These are phyloP conservation scores for Smallanthus sonchifolius DNA, from an alignment of 129 eudicot species.

Conservation along the genomic window DNA sequence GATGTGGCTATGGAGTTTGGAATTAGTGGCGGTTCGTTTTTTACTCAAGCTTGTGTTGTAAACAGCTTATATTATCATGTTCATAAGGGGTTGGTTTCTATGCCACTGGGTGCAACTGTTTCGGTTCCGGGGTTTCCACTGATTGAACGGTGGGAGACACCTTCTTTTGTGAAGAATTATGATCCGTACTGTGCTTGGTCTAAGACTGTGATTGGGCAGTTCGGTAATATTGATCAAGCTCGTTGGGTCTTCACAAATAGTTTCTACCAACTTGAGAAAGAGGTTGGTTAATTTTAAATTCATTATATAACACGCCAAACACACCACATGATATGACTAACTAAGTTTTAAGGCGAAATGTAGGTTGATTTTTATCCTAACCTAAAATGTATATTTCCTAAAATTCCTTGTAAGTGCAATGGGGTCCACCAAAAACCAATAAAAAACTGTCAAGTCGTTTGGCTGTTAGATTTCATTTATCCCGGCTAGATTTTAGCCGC, in stretches of 20 bases:
- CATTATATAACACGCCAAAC: too few relatives aligned
- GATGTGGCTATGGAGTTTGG: slow-evolving; percentile 31
- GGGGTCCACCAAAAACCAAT: too few relatives aligned
- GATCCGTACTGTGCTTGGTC: slow-evolving; percentile 21
- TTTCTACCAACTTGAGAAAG: slow-evolving; percentile 39
- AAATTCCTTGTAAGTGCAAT: too few relatives aligned
- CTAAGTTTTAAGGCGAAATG: too few relatives aligned
- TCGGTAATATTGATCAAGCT: slow-evolving; percentile 25
- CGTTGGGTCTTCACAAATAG: slow-evolving; percentile 35
- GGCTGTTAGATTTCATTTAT: too few relatives aligned
- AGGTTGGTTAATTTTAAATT: slow-evolving; percentile 14
- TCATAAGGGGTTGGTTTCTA: slow-evolving; percentile 19
- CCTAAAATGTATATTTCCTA: too few relatives aligned
- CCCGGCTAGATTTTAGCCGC: too few relatives aligned
- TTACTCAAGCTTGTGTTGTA: slow-evolving; percentile 54
- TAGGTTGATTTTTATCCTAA: too few relatives aligned
- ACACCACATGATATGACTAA: too few relatives aligned
- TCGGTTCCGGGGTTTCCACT: slow-evolving; percentile 36
- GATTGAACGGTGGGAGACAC: slow-evolving; percentile 34
- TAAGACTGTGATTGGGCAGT: slow-evolving; percentile 20
- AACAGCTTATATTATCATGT: slow-evolving; percentile 36
- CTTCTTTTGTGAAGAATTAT: slow-evolving; percentile 24
- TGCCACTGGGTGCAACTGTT: slow-evolving; percentile 18
- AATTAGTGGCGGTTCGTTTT: slow-evolving; percentile 33
- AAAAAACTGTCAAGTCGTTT: too few relatives aligned